Evolutionary conservation across 306 rosid species (phyloP).

Genomic region (Medicago ruthenica): DNA sequence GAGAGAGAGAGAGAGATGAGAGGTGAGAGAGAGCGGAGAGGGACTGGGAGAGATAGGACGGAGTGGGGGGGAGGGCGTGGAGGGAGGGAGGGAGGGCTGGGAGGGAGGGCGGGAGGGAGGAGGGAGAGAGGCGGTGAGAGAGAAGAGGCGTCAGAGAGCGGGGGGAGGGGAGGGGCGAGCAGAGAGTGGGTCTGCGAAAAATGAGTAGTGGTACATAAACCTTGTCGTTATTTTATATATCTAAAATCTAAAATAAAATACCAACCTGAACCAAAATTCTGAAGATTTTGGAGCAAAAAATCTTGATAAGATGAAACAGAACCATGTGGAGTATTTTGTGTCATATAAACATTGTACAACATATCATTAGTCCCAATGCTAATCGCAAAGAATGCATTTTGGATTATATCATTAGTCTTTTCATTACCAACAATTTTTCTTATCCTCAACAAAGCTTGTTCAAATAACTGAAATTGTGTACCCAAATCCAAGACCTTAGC

Average conservation of each 20-base stretch:
- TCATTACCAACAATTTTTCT: conserved; percentile 39
- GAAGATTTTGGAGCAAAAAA: conserved; percentile 44
- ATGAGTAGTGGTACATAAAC: no score
- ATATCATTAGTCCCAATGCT: conserved; percentile 59
- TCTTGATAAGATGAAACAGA: conserved; percentile 42
- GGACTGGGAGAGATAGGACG: no score
- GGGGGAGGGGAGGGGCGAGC: no score
- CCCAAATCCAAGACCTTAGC: conserved; percentile 10
- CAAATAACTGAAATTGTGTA: conserved; percentile 46
- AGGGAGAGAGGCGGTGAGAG: no score
- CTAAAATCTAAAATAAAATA: not conserved
- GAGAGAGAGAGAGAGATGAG: no score
- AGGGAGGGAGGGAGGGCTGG: no score
- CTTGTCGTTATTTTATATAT: no score
- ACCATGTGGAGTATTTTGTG: not conserved
- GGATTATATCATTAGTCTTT: conserved; percentile 23
- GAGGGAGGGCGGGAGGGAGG: no score
- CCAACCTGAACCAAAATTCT: conserved; percentile 47
- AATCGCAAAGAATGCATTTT: conserved; percentile 50
- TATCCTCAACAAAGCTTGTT: conserved; percentile 41
- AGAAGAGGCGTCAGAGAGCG: no score
- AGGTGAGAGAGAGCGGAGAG: no score
- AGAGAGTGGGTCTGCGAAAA: no score
- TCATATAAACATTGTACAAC: conserved; percentile 39
- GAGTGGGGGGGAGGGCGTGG: no score